Evolutionary conservation across 768 basidiomycete species (phyloP), one percentile per base, ranked within the genome.

Genomic region (Psilocybe tampanensis): DNA sequence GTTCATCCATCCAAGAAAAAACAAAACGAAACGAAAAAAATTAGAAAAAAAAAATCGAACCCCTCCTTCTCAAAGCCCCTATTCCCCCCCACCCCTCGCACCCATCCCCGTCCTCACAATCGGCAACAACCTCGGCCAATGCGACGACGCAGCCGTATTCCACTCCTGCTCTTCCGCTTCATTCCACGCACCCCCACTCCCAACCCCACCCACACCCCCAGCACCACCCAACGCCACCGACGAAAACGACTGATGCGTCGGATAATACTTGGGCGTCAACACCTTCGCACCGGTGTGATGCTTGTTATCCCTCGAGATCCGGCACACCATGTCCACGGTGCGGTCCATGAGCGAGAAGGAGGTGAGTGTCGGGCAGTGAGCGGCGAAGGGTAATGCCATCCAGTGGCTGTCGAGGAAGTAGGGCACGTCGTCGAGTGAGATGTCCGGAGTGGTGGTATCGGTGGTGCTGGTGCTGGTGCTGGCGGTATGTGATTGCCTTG

Each of bases 321-420:
- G 57, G 47, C 66, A 67, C 34, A 60, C 59, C 64, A 67, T 64
- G 50, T 67, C 66, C 32, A 67, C 39, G 4, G 61, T 54, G 36
- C 62, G 62, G 52, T 65, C 64, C 64, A 65, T 67, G 52, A 67
- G 53, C 26, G 62, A 62, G 45, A 66, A 66, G 1, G 64, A 58
- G 42, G 61, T 44, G n/a, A 68, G 23, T 1, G 64, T 63, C 1
- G 61, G 56, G 29, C 66, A 66, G 34, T 65, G 56, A 17, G 64
- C 64, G 36, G 56, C 61, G 47, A 68, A 68, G 26, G 66, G 66
- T 12, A 68, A 45, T 22, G 63, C 64, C 58, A 64, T 60, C 63
- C 60, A 66, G 39, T 68, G 66, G 29, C 56, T 64, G 49, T 68
- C 66, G 17, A 65, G 62, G 50, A 66, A 65, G 26, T 68, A 68